Base-by-base conservation (phyloP, 805 yeast genomes). In the Wickerhamiella dianesei region DNA sequence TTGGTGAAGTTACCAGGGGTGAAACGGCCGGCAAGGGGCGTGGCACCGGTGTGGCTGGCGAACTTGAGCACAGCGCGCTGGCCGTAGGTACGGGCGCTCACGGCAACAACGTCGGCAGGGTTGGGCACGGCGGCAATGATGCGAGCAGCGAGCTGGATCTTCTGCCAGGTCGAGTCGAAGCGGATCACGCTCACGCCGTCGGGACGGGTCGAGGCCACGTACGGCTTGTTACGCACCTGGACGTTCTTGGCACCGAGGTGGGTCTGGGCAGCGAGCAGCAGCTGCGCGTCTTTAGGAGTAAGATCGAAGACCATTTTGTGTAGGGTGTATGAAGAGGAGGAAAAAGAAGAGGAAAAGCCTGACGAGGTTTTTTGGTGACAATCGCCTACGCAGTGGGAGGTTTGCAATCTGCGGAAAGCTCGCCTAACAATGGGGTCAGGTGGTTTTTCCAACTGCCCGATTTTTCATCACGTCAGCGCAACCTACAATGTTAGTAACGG, bases 1-100 rank as follows among this genome's bases (percentile, higher is more conserved):
- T 92, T 92, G 72, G 99, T 92, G 92, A 92, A 92, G 78, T 83
- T 81, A 85, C 99, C 99, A 76, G 99, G 99, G 66, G 98, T 92
- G 84, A 92, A 92, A 79, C 99, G 87, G 76, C 99, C 99, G 65
- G 98, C 99, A 76, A 92, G 89, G 71, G 99, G 88, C 63, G 97
- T 89, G 63, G 98, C 96, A 74, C 97, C 97, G 65, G 97, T 88
- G 88, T 92, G 97, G 65, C 96, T 85, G 69, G 99, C 96, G 69
- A 82, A 92, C 79, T 92, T 92, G 74, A 92, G 82, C 63, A 89
- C 99, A 69, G 98, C 99, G 80, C 99, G 92, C 79, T 92, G 99
- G 70, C 98, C 99, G 76, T 84, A 89, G 65, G 96, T 88, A 80
- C 97, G 89, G 65, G 97, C 85, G 59, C 97, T 88, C 67, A 94